Evolutionary conservation across 495 filamentous ascomycete species (phyloP).

Genomic region (Lasiosphaeria miniovina): DNA sequence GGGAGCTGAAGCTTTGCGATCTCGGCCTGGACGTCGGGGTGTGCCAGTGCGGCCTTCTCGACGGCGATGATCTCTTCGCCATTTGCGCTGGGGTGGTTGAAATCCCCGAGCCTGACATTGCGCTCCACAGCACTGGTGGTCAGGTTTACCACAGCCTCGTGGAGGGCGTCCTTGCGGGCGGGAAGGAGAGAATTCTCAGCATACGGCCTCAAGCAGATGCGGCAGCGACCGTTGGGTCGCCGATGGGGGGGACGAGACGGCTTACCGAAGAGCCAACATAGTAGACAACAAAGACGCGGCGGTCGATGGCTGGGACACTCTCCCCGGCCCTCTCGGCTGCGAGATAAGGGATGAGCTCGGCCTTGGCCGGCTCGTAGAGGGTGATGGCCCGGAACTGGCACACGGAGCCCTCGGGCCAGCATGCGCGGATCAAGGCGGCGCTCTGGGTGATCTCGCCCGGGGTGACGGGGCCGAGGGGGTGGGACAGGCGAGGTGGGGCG

Average conservation of each 20-base stretch:
- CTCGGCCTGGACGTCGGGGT: conserved; percentile 58
- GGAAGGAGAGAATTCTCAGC: background rate
- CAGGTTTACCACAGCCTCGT: conserved; percentile 63
- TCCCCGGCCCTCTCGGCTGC: conserved; percentile 25
- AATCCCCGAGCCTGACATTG: conserved; percentile 56
- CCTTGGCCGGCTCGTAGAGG: conserved; percentile 63
- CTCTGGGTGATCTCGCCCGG: conserved; percentile 53
- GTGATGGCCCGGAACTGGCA: conserved; percentile 64
- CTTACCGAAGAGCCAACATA: conserved; percentile 62
- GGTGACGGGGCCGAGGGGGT: conserved; percentile 60
- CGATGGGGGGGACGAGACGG: background rate
- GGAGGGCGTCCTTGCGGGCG: conserved; percentile 55
- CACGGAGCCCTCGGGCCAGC: conserved; percentile 50
- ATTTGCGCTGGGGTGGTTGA: conserved; percentile 56
- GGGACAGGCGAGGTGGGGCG: conserved; percentile 20
- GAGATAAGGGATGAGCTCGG: conserved; percentile 50
- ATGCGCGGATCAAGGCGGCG: conserved; percentile 39
- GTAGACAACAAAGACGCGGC: conserved; percentile 58
- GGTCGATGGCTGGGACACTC: conserved; percentile 37
- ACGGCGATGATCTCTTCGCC: conserved; percentile 57
- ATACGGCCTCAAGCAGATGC: background rate
- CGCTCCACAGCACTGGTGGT: conserved; percentile 50
- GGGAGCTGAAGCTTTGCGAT: conserved; percentile 64
- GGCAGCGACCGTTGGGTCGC: background rate
- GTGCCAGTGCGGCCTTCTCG: conserved; percentile 55